Conservation (phyloP, 1,284 basidiomycete genomes). For the Irpex sp. region DNA sequence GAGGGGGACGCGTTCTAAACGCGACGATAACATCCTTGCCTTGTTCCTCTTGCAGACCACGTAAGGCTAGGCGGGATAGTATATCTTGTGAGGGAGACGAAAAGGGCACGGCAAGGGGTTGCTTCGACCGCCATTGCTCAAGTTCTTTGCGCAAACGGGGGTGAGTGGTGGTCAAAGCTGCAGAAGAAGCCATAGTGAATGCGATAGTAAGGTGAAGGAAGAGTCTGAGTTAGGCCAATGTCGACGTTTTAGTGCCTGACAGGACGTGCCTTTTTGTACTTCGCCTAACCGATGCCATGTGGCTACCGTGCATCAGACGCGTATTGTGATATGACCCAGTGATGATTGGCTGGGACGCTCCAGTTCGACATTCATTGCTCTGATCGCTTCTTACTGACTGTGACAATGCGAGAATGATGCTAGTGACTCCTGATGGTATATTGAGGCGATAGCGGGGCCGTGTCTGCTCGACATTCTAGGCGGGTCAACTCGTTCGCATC, state of each 20-base stretch:
- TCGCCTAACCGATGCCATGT: too few species aligned
- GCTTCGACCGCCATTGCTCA: conserved; percentile 22
- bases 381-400: too few species aligned
- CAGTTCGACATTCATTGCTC: too few species aligned
- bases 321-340: not conserved
- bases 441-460: too few species aligned
- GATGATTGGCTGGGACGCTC: too few species aligned
- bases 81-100: conserved; percentile 8
- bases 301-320: not conserved
- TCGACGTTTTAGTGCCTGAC: not conserved
- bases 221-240: not conserved
- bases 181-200: conserved; percentile 25
- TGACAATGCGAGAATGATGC: too few species aligned
- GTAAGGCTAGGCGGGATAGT: not conserved
- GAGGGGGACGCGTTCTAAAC: conserved; percentile 31
- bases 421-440: too few species aligned
- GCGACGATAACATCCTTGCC: conserved; percentile 31
- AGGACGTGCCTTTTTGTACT: not conserved
- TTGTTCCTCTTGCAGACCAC: not conserved
- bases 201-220: not conserved
- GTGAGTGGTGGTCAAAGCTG: conserved; percentile 25
- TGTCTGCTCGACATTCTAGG: too few species aligned
- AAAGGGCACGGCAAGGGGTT: conserved; percentile 5
- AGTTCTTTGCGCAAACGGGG: conserved; percentile 21
- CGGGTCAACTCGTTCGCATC: too few species aligned